phyloP scores from a whole-genome alignment of 345 rosid genomes.

The Lagerstroemia speciosa region DNA sequence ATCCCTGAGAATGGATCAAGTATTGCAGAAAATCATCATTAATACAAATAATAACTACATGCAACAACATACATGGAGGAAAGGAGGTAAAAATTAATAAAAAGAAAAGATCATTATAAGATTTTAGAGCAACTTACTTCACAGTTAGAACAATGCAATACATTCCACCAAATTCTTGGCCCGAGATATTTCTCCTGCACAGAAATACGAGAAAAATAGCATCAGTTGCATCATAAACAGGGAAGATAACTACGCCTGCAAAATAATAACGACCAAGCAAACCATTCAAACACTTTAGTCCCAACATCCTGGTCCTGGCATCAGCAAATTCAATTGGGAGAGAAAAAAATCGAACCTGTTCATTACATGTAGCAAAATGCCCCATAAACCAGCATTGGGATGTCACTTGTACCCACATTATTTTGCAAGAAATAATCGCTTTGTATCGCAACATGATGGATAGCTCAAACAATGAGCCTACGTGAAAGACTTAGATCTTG shows the following conservation, averaged over 20 bases:
- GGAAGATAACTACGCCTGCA: background rate
- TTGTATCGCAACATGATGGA: no score
- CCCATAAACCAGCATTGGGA: background rate
- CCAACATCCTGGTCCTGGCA: background rate
- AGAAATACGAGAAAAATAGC: constrained; percentile 9
- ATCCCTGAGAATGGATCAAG: constrained; percentile 32
- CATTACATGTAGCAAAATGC: background rate
- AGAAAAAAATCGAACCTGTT: background rate
- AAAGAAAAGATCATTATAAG: background rate
- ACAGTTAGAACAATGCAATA: constrained; percentile 67
- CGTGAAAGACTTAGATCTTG: no score
- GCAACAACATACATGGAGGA: background rate
- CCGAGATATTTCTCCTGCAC: constrained; percentile 92
- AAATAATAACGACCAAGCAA: background rate
- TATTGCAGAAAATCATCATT: background rate
- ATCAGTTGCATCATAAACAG: constrained; percentile 4
- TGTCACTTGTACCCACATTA: no score
- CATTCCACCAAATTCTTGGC: constrained; percentile 95
- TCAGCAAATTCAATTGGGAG: background rate
- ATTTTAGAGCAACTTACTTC: constrained; percentile 37
- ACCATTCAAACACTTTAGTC: background rate
- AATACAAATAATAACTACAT: background rate
- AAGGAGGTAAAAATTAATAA: background rate
- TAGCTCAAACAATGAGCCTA: no score
- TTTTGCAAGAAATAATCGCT: no score